Base-by-base conservation (phyloP, 176 grass and related monocot genomes). In the Bonia amplexicaulis region DNA sequence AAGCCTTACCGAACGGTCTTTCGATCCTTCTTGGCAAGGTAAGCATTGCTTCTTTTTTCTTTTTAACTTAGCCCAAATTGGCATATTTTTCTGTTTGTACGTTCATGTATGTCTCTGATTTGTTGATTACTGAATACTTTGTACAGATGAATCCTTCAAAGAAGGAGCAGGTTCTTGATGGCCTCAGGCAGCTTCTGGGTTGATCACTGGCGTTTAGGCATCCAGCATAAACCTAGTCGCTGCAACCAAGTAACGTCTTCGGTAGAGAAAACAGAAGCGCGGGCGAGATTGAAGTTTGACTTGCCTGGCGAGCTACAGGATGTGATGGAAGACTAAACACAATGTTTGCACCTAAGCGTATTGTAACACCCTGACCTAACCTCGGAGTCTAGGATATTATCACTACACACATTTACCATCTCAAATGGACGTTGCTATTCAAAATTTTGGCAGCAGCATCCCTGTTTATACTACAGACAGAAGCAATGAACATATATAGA, bases 111-210 rank as follows among this genome's bases (percentile, higher is more conserved):
- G 8, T 47, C 31, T 66, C 66, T 85, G 37, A 83, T 64, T 60
- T 52, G 2, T 69, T 85, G 51, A 76, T 66, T 82, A 46, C 77
- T 84, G 60, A 71, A 76, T 83, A 66, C 48, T 60, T 19, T 60
- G 44, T 91, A 40, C 93, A 99, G 97, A 96, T 99, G 91, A 80
- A 94, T 90, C 81, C 89, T 86, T 92, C 92, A 22, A 90, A 84
- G 47, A 91, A 78, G 82, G 88, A 82, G 22, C 93, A 85, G 51
- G 62, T 99, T 40, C 67, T 94, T 23, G 93, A 92, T 75, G 82
- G 88, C 66, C 80, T 96, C 27, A 94, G 85, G 82, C 76, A 94
- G 80, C 85, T 95, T 83, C 88, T 93, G 52, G 80, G 82, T 83
- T 92, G 82, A 90, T 86, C 16, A 44, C 27, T 57, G 80, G 65